These are phyloP conservation scores for Royoungia palumana DNA, from an alignment of 768 basidiomycete genomes.

Conservation along the genomic window DNA sequence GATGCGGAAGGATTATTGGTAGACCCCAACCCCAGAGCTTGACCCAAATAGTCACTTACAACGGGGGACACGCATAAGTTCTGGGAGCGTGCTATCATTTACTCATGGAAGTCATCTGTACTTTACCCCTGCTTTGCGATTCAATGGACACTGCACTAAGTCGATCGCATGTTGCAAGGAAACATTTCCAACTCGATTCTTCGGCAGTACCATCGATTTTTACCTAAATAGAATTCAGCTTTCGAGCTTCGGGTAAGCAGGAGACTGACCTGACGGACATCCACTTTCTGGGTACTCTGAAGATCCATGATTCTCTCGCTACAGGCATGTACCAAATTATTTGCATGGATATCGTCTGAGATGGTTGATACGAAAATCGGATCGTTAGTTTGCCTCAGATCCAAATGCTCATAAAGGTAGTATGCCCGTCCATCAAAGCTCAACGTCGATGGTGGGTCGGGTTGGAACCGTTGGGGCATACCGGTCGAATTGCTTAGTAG, in stretches of 20 bases:
- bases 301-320: conserved; percentile 53
- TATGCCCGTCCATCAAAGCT: conserved; percentile 37
- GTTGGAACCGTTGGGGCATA: conserved; percentile 33
- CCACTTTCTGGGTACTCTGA: conserved; percentile 49
- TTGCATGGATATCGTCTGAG: background rate
- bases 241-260: background rate
- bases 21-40: too few species aligned
- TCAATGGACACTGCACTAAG: conserved; percentile 34
- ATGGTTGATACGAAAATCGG: conserved; percentile 6
- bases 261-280: conserved; percentile 51
- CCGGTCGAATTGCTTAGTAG: conserved; percentile 31
- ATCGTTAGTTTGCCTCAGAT: conserved; percentile 44
- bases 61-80: too few species aligned
- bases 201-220: conserved; percentile 37
- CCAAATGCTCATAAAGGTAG: conserved; percentile 45
- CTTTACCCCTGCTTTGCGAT: conserved; percentile 25
- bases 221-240: conserved; percentile 37
- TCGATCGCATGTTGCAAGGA: conserved; percentile 42
- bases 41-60: too few species aligned
- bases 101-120: conserved; percentile 1
- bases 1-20: too few species aligned
- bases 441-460: conserved; percentile 47
- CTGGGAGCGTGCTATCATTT: conserved; percentile 2
- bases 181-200: conserved; percentile 43
- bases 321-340: conserved; percentile 18